Evolutionary conservation across 2,329 filamentous ascomycete genomes (phyloP).

Genomic region (Sphaerulina musiva): DNA sequence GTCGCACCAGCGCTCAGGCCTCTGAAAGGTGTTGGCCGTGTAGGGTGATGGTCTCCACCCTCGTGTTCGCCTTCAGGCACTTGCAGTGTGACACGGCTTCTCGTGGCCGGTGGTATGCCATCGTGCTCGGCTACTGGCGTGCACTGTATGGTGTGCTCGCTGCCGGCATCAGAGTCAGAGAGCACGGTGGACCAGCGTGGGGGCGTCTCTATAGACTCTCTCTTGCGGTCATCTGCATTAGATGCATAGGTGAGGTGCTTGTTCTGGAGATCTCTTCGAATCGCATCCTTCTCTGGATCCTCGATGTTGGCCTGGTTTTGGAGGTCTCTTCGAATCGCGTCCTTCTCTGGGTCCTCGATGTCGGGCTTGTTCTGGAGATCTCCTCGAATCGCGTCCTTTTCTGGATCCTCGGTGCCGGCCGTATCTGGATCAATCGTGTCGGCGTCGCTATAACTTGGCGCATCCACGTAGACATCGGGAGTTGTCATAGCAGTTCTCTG

Average conservation of each 20-base stretch:
- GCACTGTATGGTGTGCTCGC: constrained; percentile 11
- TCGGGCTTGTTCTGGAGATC: not conserved
- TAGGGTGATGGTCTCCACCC: not conserved
- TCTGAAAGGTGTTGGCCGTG: constrained; percentile 15
- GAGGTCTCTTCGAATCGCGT: no score
- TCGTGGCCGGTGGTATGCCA: constrained; percentile 2
- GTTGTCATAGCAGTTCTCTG: not conserved
- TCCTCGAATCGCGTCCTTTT: constrained; percentile 18
- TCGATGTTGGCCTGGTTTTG: not conserved
- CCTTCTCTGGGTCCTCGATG: no score
- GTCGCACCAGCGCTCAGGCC: constrained; percentile 7
- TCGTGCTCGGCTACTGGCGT: constrained; percentile 6
- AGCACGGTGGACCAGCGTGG: constrained; percentile 17
- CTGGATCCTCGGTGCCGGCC: constrained; percentile 6
- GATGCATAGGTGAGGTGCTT: constrained; percentile 17
- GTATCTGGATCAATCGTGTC: not conserved
- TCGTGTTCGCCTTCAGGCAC: constrained; percentile 12
- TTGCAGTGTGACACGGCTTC: constrained; percentile 12
- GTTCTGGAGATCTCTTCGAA: constrained; percentile 16
- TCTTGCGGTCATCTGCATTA: constrained; percentile 13
- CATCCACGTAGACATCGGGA: constrained; percentile 2
- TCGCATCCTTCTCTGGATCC: constrained; percentile 18
- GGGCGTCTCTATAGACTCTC: constrained; percentile 20
- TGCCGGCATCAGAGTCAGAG: constrained; percentile 15
- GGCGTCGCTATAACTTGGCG: not conserved